These are phyloP conservation scores for Leonotis leonurus DNA, from an alignment of 257 asterid species.

Conservation along the genomic window DNA sequence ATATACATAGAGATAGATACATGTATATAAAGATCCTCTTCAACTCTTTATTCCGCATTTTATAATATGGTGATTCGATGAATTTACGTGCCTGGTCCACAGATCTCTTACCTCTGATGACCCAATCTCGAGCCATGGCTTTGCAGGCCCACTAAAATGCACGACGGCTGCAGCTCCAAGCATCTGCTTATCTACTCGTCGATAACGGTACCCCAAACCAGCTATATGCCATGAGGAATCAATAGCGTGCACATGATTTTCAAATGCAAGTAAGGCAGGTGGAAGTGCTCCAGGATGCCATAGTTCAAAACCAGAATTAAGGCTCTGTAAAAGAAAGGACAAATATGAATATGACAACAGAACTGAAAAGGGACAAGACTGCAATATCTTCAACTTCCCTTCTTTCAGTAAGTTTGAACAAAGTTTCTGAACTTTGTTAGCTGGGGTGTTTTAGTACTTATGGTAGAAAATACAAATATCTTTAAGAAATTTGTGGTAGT, in stretches of 20 bases:
- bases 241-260: slow-evolving; percentile 48
- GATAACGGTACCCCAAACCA: slow-evolving; percentile 52
- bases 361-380: background rate
- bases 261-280: slow-evolving; percentile 78
- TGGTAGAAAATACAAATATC: background rate
- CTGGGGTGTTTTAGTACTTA: background rate
- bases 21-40: slow-evolving; percentile 1
- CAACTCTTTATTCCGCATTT: slow-evolving; percentile 51
- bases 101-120: slow-evolving; percentile 45
- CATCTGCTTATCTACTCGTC: slow-evolving; percentile 17
- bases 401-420: no score
- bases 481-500: background rate
- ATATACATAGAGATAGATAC: slow-evolving; percentile 8
- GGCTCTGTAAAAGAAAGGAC: slow-evolving; percentile 34
- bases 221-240: slow-evolving; percentile 66
- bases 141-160: slow-evolving; percentile 90
- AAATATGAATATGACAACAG: background rate
- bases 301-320: slow-evolving; percentile 51
- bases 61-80: slow-evolving; percentile 44
- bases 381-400: no score
- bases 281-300: slow-evolving; percentile 88
- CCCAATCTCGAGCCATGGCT: slow-evolving; percentile 83
- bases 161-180: slow-evolving; percentile 55
- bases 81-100: slow-evolving; percentile 66
- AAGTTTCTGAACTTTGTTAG: no score